These are phyloP conservation scores for Naganishia randhawae DNA, from an alignment of 768 basidiomycete genomes.

Conservation along the genomic window DNA sequence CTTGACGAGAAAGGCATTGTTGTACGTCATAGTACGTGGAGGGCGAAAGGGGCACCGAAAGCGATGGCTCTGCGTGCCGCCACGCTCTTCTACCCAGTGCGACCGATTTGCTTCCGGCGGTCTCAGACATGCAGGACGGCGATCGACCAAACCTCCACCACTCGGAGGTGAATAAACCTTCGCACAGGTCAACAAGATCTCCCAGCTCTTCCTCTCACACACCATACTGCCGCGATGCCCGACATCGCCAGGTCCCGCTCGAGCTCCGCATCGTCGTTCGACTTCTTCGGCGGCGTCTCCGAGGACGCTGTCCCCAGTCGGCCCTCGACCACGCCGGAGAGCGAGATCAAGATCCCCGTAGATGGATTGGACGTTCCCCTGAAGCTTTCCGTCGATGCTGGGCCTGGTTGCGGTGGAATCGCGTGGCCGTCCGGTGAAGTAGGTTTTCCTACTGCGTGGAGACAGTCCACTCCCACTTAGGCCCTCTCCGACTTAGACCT, in stretches of 20 bases:
- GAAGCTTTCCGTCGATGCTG: conserved; percentile 66
- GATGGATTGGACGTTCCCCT: conserved; percentile 34
- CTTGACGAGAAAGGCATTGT: conserved; percentile 23
- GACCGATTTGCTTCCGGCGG: no score
- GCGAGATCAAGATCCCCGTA: conserved; percentile 39
- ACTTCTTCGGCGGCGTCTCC: conserved; percentile 35
- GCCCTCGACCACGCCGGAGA: conserved; percentile 38
- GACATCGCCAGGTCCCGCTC: background rate
- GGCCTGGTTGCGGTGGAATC: conserved; percentile 85
- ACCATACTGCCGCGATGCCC: background rate
- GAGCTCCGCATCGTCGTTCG: conserved; percentile 33
- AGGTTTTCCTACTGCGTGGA: conserved; percentile 33
- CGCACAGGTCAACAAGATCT: no score
- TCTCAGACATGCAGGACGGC: no score
- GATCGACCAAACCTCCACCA: no score
- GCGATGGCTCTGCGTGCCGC: no score
- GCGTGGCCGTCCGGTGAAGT: conserved; percentile 92
- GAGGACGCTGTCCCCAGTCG: conserved; percentile 39
- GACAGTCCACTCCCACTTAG: background rate
- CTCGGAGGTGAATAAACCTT: no score
- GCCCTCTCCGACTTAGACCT: conserved; percentile 23
- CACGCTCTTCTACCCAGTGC: no score
- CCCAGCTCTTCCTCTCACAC: no score
- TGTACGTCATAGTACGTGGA: conserved; percentile 9
- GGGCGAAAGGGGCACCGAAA: no score